A percentile compares a stretch with the other conserved stretches of the same genome.
Conservation (phyloP, 257 asterid species). For the Solanum pennellii region DNA sequence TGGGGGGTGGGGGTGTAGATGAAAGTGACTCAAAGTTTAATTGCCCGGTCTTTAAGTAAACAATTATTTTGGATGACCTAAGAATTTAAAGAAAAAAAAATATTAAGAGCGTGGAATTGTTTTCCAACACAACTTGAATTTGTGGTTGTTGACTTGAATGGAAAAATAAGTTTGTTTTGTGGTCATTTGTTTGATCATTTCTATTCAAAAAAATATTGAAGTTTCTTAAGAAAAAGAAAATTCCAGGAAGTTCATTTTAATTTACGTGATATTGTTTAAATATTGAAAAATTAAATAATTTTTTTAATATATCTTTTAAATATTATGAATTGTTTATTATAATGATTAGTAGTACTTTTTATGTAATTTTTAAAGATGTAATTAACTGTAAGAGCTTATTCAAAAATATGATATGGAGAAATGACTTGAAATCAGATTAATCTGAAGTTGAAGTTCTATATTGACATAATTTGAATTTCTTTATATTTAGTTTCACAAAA, state of each 20-base stretch:
- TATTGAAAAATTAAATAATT: too few relatives aligned
- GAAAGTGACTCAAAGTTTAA: background rate
- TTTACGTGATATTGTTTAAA: background rate
- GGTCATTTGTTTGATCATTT: background rate
- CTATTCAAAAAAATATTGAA: background rate
- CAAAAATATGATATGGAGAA: too few relatives aligned
- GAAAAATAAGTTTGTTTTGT: background rate
- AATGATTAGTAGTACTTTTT: too few relatives aligned
- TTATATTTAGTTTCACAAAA: background rate
- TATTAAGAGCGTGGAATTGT: background rate
- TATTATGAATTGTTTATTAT: background rate
- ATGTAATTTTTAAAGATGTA: too few relatives aligned
- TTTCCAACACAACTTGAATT: background rate
- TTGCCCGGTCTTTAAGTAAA: background rate
- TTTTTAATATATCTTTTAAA: too few relatives aligned
- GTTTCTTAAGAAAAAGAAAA: background rate
- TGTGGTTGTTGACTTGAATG: background rate
- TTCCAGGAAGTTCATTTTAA: background rate
- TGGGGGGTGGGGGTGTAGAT: background rate
- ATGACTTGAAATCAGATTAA: background rate
- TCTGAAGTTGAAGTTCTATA: too few relatives aligned
- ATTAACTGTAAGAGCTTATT: too few relatives aligned
- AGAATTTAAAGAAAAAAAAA: background rate
- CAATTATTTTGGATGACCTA: background rate
- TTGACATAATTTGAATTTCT: too few relatives aligned